These are phyloP conservation scores for Pleurotus salmoneostramineus DNA, from an alignment of 768 basidiomycete species.

Conservation along the genomic window DNA sequence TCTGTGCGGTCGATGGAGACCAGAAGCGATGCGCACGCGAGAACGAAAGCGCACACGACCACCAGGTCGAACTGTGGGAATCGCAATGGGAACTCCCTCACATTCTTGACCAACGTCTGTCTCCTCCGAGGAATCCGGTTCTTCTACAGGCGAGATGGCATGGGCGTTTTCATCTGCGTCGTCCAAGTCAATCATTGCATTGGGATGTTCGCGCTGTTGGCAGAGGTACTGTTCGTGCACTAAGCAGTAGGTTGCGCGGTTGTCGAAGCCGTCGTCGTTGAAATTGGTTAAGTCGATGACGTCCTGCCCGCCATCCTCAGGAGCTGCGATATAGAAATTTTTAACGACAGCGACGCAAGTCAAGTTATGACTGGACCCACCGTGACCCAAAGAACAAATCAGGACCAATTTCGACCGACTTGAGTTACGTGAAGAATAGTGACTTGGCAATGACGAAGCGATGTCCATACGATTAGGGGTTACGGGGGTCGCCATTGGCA, in stretches of 20 bases:
- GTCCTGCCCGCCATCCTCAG: not conserved
- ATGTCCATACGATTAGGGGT: not conserved
- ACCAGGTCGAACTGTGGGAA: slow-evolving; percentile 6
- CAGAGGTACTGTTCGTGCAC: slow-evolving; percentile 4
- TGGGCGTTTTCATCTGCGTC: not conserved
- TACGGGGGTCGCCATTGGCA: not conserved
- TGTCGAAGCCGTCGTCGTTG: not conserved
- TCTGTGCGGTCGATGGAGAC: slow-evolving; percentile 47
- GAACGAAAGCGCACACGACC: slow-evolving; percentile 62
- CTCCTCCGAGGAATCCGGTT: slow-evolving; percentile 1
- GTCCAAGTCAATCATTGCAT: not conserved
- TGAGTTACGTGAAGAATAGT: not conserved
- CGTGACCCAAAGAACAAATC: not conserved
- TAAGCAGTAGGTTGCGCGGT: not conserved
- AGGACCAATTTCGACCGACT: slow-evolving; percentile 1
- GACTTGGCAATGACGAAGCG: not conserved
- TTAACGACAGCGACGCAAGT: too few species aligned
- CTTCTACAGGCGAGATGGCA: not conserved
- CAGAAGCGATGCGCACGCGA: slow-evolving; percentile 75
- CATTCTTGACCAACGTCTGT: not conserved
- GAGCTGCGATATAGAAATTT: too few species aligned
- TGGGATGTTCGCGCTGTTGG: not conserved
- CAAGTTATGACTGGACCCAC: too few species aligned
- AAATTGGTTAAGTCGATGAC: not conserved
- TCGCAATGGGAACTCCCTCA: not conserved